Percentiles rank a stretch among this genome's conserved stretches.
phyloP scores from a whole-genome alignment of 2,329 filamentous ascomycete genomes.

The Juglanconis oblonga region DNA sequence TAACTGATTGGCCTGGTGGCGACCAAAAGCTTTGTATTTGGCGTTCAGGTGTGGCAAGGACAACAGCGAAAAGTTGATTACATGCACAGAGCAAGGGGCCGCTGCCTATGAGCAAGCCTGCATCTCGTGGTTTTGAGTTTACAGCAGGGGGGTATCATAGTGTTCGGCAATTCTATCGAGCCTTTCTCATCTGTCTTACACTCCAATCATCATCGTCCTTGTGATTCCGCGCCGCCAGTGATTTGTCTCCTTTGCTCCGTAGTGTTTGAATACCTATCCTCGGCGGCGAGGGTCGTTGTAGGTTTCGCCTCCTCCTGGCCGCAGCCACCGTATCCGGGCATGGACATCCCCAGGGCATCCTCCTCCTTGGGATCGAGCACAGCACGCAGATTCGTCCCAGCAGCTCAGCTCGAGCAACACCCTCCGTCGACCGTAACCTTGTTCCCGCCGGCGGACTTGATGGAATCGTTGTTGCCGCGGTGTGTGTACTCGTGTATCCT shows the following conservation, averaged over 20 bases:
- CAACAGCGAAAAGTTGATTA: not conserved
- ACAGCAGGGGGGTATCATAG: slow-evolving; percentile 30
- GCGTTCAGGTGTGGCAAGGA: slow-evolving; percentile 29
- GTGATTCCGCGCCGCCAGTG: not conserved
- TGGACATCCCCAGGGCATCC: no score
- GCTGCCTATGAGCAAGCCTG: slow-evolving; percentile 4
- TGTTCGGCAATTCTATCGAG: slow-evolving; percentile 15
- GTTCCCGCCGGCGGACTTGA: slow-evolving; percentile 59
- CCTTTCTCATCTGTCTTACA: slow-evolving; percentile 14
- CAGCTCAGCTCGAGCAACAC: slow-evolving; percentile 11
- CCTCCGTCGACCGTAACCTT: slow-evolving; percentile 29
- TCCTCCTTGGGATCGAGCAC: no score
- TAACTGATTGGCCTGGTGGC: slow-evolving; percentile 26
- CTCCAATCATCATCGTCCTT: not conserved
- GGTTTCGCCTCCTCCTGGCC: not conserved
- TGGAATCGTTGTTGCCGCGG: slow-evolving; percentile 86
- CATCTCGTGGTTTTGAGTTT: not conserved
- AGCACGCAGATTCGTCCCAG: not conserved
- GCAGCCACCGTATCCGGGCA: no score
- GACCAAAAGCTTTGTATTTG: slow-evolving; percentile 10
- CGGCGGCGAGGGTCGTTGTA: not conserved
- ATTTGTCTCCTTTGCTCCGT: not conserved
- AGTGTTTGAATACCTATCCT: not conserved
- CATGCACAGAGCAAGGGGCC: not conserved
- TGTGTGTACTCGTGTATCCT: slow-evolving; percentile 90